Evolutionary conservation across 1,284 basidiomycete species (phyloP).

Genomic region (Taiwanofungus camphoratus): DNA sequence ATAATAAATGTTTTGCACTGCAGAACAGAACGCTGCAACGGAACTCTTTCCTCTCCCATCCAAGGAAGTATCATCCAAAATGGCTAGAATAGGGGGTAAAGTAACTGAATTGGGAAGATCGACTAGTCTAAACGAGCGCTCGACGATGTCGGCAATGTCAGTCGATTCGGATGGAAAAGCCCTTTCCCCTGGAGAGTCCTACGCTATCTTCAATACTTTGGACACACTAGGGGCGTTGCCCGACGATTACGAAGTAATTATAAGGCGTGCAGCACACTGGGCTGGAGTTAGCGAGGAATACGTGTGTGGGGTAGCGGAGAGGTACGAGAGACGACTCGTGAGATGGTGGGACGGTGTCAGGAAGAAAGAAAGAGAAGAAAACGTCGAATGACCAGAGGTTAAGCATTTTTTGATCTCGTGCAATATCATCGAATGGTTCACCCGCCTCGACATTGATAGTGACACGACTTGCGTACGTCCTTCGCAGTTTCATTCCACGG

Average conservation of each 20-base stretch:
- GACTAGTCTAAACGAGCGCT: too few relatives aligned
- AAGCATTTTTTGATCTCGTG: too few relatives aligned
- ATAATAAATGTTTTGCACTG: neutral
- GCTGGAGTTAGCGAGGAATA: slow-evolving; percentile 45
- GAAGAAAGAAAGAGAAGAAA: slow-evolving; percentile 17
- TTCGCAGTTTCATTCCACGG: too few relatives aligned
- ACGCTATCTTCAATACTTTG: slow-evolving; percentile 52
- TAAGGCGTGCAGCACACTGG: slow-evolving; percentile 45
- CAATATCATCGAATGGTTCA: too few relatives aligned
- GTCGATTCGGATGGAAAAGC: slow-evolving; percentile 10
- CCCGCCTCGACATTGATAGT: too few relatives aligned
- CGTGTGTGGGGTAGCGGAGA: slow-evolving; percentile 47
- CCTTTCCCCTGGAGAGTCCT: slow-evolving; percentile 47
- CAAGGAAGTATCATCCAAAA: neutral
- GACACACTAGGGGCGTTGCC: slow-evolving; percentile 56
- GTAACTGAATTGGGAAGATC: too few relatives aligned
- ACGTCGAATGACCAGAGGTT: too few relatives aligned
- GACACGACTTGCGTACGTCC: too few relatives aligned
- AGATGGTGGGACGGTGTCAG: slow-evolving; percentile 38
- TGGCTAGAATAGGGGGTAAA: neutral
- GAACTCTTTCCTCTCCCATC: slow-evolving; percentile 25
- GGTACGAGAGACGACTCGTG: slow-evolving; percentile 53
- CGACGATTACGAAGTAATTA: slow-evolving; percentile 41
- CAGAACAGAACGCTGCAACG: slow-evolving; percentile 20
- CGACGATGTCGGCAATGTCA: slow-evolving; percentile 12